Base-by-base conservation (phyloP, 768 basidiomycete species). In the Asterophora parasitica region DNA sequence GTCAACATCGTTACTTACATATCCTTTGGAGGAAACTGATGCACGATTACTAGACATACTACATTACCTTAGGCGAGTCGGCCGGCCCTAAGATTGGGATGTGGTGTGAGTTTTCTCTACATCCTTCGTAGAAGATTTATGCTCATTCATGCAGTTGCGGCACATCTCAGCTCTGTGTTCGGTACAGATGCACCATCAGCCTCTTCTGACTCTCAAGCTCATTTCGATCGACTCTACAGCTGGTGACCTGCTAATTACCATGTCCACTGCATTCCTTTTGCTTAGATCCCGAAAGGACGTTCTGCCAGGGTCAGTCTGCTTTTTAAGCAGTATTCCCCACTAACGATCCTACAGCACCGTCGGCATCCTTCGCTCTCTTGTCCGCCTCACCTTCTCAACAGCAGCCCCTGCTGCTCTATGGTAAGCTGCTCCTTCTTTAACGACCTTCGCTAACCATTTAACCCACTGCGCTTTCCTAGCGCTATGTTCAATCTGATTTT, bases 401-500 rank as follows among this genome's bases (percentile, higher is more conserved):
- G 59, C 64, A 1, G 60, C 64, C 20, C 66, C 67, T 10, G 65
- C 67, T 34, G 58, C 65, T 13, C 11, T 69, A 23, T 69, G 67
- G 65, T 68, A 45, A n/a, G 56, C 37, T 11, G 30, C 8, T 4
- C 4, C n/a, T 23, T 23, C n/a, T 23, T 23, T 6, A 23, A 3
- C 6, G 23, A 23, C 23, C 23, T 23, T 6, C 23, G 23, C 3
- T 23, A 23, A 23, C 23, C 23, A 23, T 6, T n/a, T 23, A 16
- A 32, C 42, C 20, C n/a, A n/a, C 12, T 37, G 23, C 34, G 7
- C 4, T 8, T 33, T 35, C 30, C 7, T 32, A 68, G 65, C 50
- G 64, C 67, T 23, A 58, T 65, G 59, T 60, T 69, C 38, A 67
- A 67, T 45, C 55, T 69, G 20, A 59, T 67, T 13, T 65, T 67